phyloP scores from a whole-genome alignment of 23 red algal genomes.

The Cyanidiococcus yangmingshanensis region DNA sequence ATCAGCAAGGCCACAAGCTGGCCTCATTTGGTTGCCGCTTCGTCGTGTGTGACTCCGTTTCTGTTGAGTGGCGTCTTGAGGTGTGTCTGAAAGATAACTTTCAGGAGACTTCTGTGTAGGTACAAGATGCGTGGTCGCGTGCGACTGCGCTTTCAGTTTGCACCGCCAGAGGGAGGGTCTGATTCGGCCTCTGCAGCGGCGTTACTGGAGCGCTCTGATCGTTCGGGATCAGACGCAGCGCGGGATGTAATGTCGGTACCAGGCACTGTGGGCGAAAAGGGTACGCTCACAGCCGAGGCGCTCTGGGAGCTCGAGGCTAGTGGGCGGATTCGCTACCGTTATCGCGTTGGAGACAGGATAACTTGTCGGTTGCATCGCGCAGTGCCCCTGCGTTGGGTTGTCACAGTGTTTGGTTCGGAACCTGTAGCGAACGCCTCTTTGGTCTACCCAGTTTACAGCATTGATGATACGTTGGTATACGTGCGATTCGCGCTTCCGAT shows the following conservation, averaged over 20 bases:
- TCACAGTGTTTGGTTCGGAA: not conserved
- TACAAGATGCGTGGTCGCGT: too few species aligned
- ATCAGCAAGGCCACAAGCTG: too few species aligned
- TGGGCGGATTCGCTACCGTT: not conserved
- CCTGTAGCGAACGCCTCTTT: not conserved
- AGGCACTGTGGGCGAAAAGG: not conserved
- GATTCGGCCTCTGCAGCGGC: not conserved
- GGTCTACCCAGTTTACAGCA: not conserved
- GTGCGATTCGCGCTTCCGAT: not conserved
- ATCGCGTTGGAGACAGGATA: not conserved
- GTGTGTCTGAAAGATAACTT: too few species aligned
- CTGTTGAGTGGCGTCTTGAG: too few species aligned
- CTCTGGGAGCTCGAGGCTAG: not conserved
- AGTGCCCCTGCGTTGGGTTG: not conserved
- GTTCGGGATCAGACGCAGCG: not conserved
- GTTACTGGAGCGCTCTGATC: not conserved
- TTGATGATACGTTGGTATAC: not conserved
- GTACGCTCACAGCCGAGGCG: not conserved
- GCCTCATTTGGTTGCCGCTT: too few species aligned
- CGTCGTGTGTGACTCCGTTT: too few species aligned
- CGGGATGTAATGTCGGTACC: not conserved
- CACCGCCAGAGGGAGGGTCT: not conserved
- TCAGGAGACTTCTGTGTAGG: too few species aligned
- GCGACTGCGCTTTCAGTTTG: not conserved
- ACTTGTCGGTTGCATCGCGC: not conserved